Evolutionary conservation across 164 flowering plant species (phyloP).

Genomic region (Kalanchoe fedtschenkoi): DNA sequence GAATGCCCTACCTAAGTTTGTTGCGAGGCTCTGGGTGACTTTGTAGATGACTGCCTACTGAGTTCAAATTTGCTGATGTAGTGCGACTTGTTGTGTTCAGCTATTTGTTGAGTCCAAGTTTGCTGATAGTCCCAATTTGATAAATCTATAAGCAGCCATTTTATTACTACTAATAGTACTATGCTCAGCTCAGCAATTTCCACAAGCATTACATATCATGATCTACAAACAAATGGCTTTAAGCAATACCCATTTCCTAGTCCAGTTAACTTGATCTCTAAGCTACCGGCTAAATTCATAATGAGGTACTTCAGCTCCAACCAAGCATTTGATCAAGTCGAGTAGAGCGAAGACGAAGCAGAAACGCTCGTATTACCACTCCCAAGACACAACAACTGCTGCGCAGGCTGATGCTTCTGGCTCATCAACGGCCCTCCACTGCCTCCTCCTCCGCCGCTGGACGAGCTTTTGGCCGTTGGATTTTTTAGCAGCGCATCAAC

Average conservation of each 20-base stretch:
- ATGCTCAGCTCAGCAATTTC: background rate
- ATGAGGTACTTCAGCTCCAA: too few relatives aligned
- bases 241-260: background rate
- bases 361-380: constrained; percentile 1
- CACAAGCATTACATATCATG: background rate
- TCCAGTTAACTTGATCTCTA: background rate
- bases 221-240: background rate
- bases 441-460: too few relatives aligned
- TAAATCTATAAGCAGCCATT: background rate
- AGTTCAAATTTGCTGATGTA: too few relatives aligned
- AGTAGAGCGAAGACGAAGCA: background rate
- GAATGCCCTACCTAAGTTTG: too few relatives aligned
- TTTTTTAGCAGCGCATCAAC: constrained; percentile 49
- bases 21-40: too few relatives aligned
- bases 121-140: too few relatives aligned
- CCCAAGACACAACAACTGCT: constrained; percentile 8
- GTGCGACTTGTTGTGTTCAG: too few relatives aligned
- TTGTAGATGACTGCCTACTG: too few relatives aligned
- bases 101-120: too few relatives aligned
- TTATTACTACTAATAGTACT: background rate
- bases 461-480: constrained; percentile 22
- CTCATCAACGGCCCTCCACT: background rate
- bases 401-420: constrained; percentile 5
- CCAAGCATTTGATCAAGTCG: background rate
- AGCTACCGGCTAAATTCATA: background rate